These are phyloP conservation scores for Gossypium longicalyx DNA, from an alignment of 345 rosid genomes.

Conservation along the genomic window DNA sequence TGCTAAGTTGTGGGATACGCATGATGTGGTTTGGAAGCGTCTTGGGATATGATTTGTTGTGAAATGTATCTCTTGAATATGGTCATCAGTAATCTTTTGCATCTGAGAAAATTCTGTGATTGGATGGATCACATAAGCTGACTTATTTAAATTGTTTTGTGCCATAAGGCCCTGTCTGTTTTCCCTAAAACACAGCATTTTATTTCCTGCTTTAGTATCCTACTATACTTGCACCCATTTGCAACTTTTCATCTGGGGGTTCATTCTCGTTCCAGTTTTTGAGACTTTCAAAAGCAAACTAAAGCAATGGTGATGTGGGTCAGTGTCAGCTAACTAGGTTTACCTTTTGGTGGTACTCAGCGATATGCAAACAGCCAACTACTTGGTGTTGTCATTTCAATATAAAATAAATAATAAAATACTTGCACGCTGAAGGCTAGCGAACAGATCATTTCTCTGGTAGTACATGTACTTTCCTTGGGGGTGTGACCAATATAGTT, in stretches of 20 bases:
- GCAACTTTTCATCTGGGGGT: neutral
- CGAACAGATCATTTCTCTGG: too few species aligned
- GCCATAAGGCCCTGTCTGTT: neutral
- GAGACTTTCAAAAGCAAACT: neutral
- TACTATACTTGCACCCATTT: neutral
- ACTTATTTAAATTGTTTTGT: conserved; percentile 8
- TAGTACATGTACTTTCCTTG: too few species aligned
- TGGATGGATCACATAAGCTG: conserved; percentile 2
- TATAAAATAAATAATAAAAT: too few species aligned
- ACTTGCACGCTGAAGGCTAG: too few species aligned
- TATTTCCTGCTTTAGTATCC: neutral
- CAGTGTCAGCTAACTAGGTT: neutral
- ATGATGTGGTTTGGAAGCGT: conserved; percentile 8
- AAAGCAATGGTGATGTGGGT: neutral
- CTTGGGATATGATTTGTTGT: neutral
- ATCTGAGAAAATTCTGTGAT: conserved; percentile 13
- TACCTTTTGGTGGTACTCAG: neutral
- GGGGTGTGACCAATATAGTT: too few species aligned
- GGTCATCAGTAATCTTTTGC: conserved; percentile 21
- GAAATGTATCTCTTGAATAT: conserved; percentile 12
- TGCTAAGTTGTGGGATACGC: neutral
- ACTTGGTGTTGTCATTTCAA: too few species aligned
- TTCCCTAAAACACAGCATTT: neutral
- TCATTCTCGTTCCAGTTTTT: neutral
- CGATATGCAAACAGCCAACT: too few species aligned